Evolutionary conservation across 2,329 filamentous ascomycete genomes (phyloP), one percentile per base, ranked within the genome.

Genomic region (Penicillium sp.): DNA sequence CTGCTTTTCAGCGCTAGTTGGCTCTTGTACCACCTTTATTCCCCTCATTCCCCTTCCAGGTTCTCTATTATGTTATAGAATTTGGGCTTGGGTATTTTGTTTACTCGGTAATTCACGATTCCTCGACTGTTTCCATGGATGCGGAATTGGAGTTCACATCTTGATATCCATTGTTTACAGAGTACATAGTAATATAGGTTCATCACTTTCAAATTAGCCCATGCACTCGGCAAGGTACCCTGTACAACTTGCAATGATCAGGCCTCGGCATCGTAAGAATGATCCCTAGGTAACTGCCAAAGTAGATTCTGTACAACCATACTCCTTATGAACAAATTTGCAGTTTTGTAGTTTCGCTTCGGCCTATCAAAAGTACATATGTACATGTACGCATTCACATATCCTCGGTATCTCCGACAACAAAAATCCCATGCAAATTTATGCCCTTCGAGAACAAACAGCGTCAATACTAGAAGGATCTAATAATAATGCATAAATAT

Each of bases 11-110:
- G 20, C 45, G 45, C 46, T 55, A 45, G 32, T 44, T 26, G 20
- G 9, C 20, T 32, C 24, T 34, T 50, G 56, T 61, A 43, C 37
- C 44, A 57, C 55, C 16, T 11, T 32, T 16, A 39, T 50, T 31
- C 29, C 24, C 39, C 47, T 29, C 31, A 31, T 29, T 32, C 59
- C 60, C 59, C 53, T 63, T 60, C n/a, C n/a, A n/a, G n/a, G n/a
- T n/a, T n/a, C n/a, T n/a, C n/a, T n/a, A n/a, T n/a, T n/a, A n/a
- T n/a, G 39, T 40, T 20, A 26, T 45, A 20, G n/a, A 44, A 29
- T 31, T 29, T 18, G n/a, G n/a, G 4, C 16, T 18, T 20, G 13
- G 32, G 26, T 43, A 39, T 38, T 43, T 31, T 34, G 18, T 29
- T 49, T 14, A 26, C 14, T 1, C 16, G 22, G 26, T 43, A 16